Base-by-base conservation (phyloP, 1,284 basidiomycete species). In the Heterobasidion irregulare region DNA sequence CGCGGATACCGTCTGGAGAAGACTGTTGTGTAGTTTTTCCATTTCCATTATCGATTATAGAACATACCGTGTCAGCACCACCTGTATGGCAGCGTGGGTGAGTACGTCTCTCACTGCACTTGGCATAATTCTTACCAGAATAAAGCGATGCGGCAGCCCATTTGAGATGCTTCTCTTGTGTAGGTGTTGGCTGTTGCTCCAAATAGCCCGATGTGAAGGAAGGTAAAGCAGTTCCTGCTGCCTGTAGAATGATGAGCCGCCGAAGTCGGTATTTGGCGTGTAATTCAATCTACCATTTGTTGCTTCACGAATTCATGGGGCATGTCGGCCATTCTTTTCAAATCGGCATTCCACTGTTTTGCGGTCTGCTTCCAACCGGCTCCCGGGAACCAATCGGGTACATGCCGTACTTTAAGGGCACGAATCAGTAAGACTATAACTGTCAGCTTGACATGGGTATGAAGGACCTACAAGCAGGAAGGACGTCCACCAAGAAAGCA, bases 311-410 rank as follows among this genome's bases (percentile, higher is more conserved):
- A 50, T 50, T 38, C 32, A 36, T 35, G 35, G 10, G 49, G 49
- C 32, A 50, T n/a, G 8, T 34, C 49, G 8, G 33, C 49, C 34
- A 50, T 36, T 50, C 35, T n/a, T 34, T 50, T 13, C 8, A 50
- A 8, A 33, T 36, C 19, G 15, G 15, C n/a, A 12, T 35, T 50
- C 15, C 36, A 50, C 9, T 35, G 15, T 2, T 50, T 36, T 13
- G 49, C 49, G 18, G 16, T 76, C 55, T 61, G 74, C 49, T 64
- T 59, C 57, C 65, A 66, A 6, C 50, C 48, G 4, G 61, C 61
- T 4, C 64, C 65, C 0, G 66, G 65, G 41, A 66, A 56, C 65
- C 66, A 66, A 12, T 41, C 47, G 3, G 65, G 66, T 34, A 67
- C 52, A 35, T 64, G 38, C 38, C 38, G 38, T 41, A 41, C 26